Percentiles rank a stretch among this genome's conserved stretches.
Evolutionary conservation across 2,329 filamentous ascomycete species (phyloP).

Genomic region (Stachybotrys chartarum): DNA sequence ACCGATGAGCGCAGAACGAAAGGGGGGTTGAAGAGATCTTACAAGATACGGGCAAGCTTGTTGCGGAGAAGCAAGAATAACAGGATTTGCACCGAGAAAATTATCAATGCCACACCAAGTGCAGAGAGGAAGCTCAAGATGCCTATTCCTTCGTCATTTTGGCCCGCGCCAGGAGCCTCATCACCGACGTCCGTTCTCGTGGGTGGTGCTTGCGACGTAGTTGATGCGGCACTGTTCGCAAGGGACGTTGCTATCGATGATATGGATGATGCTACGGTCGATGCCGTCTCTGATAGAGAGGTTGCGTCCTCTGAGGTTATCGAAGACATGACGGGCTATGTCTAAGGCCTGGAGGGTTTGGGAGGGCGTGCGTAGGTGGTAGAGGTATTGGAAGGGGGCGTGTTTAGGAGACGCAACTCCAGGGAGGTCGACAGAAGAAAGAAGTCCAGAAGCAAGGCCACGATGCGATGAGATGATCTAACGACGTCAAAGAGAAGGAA

Average conservation of each 20-base stretch:
- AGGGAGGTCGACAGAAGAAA: too few species aligned
- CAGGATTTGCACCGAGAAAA: conserved; percentile 58
- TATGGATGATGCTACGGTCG: conserved; percentile 9
- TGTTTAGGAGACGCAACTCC: too few species aligned
- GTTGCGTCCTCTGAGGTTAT: conserved; percentile 6
- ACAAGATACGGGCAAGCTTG: conserved; percentile 79
- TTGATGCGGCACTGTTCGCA: conserved; percentile 1
- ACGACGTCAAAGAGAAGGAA: too few species aligned
- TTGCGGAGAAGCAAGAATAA: conserved; percentile 73
- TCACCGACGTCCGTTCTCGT: background rate
- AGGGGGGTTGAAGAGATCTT: conserved; percentile 22
- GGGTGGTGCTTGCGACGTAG: conserved; percentile 1
- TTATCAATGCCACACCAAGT: conserved; percentile 50
- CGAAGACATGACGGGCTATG: background rate
- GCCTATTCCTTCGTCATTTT: conserved; percentile 36
- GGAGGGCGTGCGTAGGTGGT: background rate
- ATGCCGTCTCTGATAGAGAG: conserved; percentile 12
- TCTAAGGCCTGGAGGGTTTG: background rate
- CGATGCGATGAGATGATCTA: too few species aligned
- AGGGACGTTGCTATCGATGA: conserved; percentile 6
- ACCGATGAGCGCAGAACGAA: background rate
- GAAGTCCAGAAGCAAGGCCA: too few species aligned
- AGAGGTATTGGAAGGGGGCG: too few species aligned
- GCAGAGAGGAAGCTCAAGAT: conserved; percentile 53
- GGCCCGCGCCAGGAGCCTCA: conserved; percentile 15